Conservation (phyloP, 208 protist species). For the Trypanosomatidae sp. region DNA sequence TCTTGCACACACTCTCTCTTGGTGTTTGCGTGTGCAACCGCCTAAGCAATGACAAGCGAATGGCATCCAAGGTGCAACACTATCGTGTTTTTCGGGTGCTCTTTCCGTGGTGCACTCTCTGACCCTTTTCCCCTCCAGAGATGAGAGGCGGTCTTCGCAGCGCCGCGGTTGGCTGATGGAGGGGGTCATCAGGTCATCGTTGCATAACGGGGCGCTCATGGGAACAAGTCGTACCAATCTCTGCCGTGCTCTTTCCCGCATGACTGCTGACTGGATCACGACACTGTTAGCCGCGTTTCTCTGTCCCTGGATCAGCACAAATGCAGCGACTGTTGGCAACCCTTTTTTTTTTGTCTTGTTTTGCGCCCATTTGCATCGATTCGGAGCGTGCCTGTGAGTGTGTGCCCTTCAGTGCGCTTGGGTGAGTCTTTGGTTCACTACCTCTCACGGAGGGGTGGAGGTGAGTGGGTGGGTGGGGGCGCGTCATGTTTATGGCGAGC, state of each 20-base stretch:
- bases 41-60: neutral
- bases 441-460: neutral
- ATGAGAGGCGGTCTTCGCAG: neutral
- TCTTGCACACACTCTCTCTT: constrained; percentile 6
- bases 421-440: neutral
- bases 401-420: neutral
- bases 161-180: neutral
- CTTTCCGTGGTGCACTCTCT: constrained; percentile 2
- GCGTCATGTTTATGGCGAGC: neutral
- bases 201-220: neutral
- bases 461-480: too few species aligned
- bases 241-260: neutral
- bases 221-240: neutral
- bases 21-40: neutral
- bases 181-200: neutral
- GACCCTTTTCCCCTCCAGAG: constrained; percentile 5
- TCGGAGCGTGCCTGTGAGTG: neutral
- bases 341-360: constrained; percentile 1
- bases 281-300: neutral
- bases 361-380: neutral
- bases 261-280: neutral
- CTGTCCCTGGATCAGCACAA: neutral
- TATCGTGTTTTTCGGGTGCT: neutral
- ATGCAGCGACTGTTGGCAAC: neutral
- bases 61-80: neutral